Percentiles rank a stretch among this genome's conserved stretches.
phyloP scores from a whole-genome alignment of 108 stramenopile species.

The Cyclostephanos invisitatus region DNA sequence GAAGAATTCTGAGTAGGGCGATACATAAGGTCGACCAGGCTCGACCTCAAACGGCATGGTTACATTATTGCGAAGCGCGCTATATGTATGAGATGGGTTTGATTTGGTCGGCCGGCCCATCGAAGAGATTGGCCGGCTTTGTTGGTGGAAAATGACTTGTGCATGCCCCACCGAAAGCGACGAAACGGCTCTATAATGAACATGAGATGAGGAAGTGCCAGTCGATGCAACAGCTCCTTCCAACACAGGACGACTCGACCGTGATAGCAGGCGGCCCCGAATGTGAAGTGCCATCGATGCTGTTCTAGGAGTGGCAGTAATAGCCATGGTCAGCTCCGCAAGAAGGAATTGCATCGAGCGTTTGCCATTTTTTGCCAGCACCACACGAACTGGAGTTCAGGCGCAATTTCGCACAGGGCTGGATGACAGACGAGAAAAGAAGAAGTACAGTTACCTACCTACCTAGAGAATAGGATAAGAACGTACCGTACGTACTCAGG shows the following conservation, averaged over 20 bases:
- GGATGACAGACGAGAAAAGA: no score
- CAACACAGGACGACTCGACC: background rate
- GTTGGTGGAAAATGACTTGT: background rate
- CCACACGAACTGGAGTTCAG: no score
- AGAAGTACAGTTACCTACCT: no score
- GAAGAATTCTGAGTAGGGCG: slow-evolving; percentile 72
- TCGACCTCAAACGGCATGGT: slow-evolving; percentile 37
- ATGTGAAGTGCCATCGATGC: slow-evolving; percentile 12
- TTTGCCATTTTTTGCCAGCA: no score
- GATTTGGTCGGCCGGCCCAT: slow-evolving; percentile 16
- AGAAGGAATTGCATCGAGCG: no score
- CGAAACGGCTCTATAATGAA: background rate
- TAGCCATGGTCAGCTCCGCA: background rate
- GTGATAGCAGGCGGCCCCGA: slow-evolving; percentile 2
- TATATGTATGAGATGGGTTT: slow-evolving; percentile 23
- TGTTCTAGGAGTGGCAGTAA: slow-evolving; percentile 2
- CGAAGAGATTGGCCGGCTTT: slow-evolving; percentile 19
- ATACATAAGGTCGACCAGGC: slow-evolving; percentile 48
- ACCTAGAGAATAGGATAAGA: no score
- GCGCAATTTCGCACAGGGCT: no score
- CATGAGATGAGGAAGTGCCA: background rate
- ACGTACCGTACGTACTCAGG: no score
- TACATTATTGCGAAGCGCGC: slow-evolving; percentile 43
- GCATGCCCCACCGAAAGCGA: background rate
- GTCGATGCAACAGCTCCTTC: slow-evolving; percentile 4